Conservation (phyloP, 257 asterid genomes). For the Fraxinus cuspidata region DNA sequence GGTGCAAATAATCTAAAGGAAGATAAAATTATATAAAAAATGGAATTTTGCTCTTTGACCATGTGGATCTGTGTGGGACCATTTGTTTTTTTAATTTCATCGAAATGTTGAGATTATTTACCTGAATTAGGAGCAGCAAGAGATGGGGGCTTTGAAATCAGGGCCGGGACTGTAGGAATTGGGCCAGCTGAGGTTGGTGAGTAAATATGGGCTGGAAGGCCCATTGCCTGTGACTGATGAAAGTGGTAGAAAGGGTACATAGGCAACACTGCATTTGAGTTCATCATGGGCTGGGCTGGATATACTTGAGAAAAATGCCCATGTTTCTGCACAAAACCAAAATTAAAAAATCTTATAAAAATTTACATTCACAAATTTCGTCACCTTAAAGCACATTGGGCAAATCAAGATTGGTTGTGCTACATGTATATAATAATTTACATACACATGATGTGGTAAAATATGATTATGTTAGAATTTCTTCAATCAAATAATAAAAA, state of each 20-base stretch:
- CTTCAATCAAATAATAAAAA: too few relatives aligned
- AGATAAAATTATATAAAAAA: too few relatives aligned
- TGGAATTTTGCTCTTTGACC: not conserved
- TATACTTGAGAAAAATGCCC: slow-evolving; percentile 74
- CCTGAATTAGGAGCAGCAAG: slow-evolving; percentile 65
- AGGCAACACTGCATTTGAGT: slow-evolving; percentile 70
- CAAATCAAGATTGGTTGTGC: too few relatives aligned
- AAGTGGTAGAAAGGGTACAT: slow-evolving; percentile 69
- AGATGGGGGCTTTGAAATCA: slow-evolving; percentile 75
- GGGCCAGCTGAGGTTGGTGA: slow-evolving; percentile 61
- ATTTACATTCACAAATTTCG: too few relatives aligned
- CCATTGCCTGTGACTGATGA: slow-evolving; percentile 76
- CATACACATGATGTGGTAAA: too few relatives aligned
- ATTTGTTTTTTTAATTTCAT: too few relatives aligned
- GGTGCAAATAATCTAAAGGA: too few relatives aligned
- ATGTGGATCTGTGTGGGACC: not conserved
- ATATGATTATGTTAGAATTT: too few relatives aligned
- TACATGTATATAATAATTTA: too few relatives aligned
- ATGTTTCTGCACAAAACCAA: slow-evolving; percentile 49
- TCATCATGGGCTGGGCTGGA: slow-evolving; percentile 68
- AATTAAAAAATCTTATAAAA: too few relatives aligned
- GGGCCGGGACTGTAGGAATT: slow-evolving; percentile 48
- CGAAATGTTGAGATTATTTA: slow-evolving; percentile 13
- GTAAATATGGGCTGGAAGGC: slow-evolving; percentile 83
- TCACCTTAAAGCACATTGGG: too few relatives aligned